phyloP scores from a whole-genome alignment of 2,329 filamentous ascomycete species.

The Colletotrichum sp. region DNA sequence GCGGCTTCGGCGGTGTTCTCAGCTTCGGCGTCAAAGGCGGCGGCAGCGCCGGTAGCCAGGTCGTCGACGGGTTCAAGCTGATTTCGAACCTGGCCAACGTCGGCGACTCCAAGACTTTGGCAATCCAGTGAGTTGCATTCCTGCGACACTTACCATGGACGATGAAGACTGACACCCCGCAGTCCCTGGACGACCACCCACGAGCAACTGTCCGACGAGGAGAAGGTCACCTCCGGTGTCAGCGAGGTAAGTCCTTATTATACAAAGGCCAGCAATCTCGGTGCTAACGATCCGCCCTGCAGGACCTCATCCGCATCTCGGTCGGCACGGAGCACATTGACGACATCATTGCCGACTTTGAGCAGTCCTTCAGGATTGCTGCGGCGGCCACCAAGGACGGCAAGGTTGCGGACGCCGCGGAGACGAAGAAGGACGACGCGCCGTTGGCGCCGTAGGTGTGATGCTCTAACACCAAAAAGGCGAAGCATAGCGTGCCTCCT shows the following conservation, averaged over 20 bases:
- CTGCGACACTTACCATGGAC: background rate
- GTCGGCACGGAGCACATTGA: conserved; percentile 97
- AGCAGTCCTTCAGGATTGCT: conserved; percentile 80
- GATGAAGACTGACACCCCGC: background rate
- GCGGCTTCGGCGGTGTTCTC: conserved; percentile 87
- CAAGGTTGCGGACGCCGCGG: conserved; percentile 23
- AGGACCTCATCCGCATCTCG: conserved; percentile 93
- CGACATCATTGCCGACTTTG: conserved; percentile 95
- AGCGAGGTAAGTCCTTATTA: conserved; percentile 62
- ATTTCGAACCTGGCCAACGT: conserved; percentile 97
- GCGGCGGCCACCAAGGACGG: conserved; percentile 45
- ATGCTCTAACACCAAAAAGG: background rate
- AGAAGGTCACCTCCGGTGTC: conserved; percentile 80
- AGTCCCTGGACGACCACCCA: conserved; percentile 92
- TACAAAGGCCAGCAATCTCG: background rate
- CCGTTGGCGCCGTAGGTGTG: conserved; percentile 30
- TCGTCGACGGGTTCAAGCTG: conserved; percentile 94
- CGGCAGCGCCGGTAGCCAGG: conserved; percentile 78
- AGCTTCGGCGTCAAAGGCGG: conserved; percentile 94
- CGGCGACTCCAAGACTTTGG: conserved; percentile 92
- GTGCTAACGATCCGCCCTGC: background rate
- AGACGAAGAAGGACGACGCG: conserved; percentile 41
- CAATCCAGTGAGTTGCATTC: conserved; percentile 68
- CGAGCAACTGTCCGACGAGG: conserved; percentile 84
- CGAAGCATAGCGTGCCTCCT: background rate